These are phyloP conservation scores for Plenodomus biglobosus DNA, from an alignment of 2,329 filamentous ascomycete genomes.

Conservation along the genomic window DNA sequence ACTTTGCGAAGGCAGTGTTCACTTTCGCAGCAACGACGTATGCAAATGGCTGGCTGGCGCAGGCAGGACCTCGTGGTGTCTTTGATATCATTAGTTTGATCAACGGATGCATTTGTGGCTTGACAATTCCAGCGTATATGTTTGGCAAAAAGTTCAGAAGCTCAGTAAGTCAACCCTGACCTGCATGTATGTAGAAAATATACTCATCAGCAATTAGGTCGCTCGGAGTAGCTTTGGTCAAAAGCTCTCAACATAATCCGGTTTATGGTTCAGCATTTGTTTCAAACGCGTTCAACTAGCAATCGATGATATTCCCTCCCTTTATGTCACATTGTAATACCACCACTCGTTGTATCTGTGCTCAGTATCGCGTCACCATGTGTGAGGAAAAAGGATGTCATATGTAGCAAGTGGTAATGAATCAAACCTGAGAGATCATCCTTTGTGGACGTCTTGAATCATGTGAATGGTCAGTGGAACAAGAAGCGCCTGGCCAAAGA, in stretches of 20 bases:
- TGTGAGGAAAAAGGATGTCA: too few species aligned
- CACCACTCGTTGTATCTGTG: too few species aligned
- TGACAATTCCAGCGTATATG: constrained; percentile 68
- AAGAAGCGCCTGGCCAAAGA: too few species aligned
- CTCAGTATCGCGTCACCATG: too few species aligned
- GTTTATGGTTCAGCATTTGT: background rate
- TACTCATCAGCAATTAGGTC: constrained; percentile 3
- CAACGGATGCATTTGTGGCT: constrained; percentile 71
- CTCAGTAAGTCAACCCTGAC: constrained; percentile 15
- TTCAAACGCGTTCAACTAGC: too few species aligned
- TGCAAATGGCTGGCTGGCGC: constrained; percentile 73
- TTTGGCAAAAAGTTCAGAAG: constrained; percentile 40
- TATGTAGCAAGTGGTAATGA: too few species aligned
- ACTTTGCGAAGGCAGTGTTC: constrained; percentile 46
- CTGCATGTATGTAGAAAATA: background rate
- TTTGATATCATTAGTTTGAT: constrained; percentile 73
- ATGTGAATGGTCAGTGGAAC: too few species aligned
- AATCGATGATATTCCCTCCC: too few species aligned
- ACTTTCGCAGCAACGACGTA: constrained; percentile 69
- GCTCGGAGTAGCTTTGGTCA: constrained; percentile 24
- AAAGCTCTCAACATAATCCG: constrained; percentile 15
- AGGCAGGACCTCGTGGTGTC: constrained; percentile 58
- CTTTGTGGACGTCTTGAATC: too few species aligned
- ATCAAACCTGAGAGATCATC: too few species aligned
- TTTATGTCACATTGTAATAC: too few species aligned